A percentile compares a stretch with the other conserved stretches of the same genome.
These are phyloP conservation scores for Argentina anserina DNA, from an alignment of 306 rosid species.

Conservation along the genomic window DNA sequence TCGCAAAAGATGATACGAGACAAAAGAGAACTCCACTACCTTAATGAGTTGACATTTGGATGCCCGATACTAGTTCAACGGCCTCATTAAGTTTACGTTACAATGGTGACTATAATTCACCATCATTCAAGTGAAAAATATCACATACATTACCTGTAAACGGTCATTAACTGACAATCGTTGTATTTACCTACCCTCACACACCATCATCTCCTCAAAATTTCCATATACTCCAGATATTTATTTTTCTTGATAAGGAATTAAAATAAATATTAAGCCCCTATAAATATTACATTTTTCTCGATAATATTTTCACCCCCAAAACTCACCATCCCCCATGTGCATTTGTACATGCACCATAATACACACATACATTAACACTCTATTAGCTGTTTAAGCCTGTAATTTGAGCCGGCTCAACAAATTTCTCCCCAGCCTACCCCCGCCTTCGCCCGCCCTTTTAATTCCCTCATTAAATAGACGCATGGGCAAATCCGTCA, in stretches of 20 bases:
- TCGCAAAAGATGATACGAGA: not conserved
- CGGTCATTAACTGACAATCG: too few species aligned
- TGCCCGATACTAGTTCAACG: not conserved
- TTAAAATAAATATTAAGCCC: not conserved
- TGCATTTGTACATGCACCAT: conserved; percentile 3
- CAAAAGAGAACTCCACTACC: not conserved
- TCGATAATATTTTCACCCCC: conserved; percentile 4
- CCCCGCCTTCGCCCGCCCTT: conserved; percentile 15
- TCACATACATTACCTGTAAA: not conserved
- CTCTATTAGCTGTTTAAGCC: conserved; percentile 24
- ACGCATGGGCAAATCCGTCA: conserved; percentile 48
- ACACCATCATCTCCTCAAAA: not conserved
- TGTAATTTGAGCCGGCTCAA: conserved; percentile 23
- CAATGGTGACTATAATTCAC: not conserved
- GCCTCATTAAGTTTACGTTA: too few species aligned
- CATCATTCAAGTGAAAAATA: not conserved
- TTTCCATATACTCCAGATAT: not conserved
- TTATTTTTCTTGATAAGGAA: not conserved
- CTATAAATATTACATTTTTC: not conserved
- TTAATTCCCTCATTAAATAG: not conserved
- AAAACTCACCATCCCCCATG: conserved; percentile 2
- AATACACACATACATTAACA: not conserved
- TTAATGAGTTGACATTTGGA: not conserved
- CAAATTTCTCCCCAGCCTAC: conserved; percentile 9
- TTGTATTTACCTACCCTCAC: not conserved